Conservation (phyloP, 352 stramenopile genomes). For the Globisporangium mamillatum region DNA sequence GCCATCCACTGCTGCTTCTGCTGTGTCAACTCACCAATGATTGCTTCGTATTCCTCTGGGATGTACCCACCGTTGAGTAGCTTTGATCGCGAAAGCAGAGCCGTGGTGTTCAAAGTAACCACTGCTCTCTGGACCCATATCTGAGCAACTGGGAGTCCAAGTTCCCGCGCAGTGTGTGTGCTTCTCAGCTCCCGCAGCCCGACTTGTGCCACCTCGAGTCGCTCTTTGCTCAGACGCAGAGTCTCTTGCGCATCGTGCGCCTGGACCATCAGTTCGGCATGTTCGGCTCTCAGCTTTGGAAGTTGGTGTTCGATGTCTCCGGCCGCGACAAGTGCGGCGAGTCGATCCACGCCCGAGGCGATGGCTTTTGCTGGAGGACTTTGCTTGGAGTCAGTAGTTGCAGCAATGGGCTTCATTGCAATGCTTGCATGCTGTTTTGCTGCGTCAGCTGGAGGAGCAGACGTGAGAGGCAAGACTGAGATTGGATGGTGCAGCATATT, state of each 20-base stretch:
- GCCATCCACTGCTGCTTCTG: slow-evolving; percentile 6
- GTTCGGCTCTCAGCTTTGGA: slow-evolving; percentile 66
- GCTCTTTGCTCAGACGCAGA: slow-evolving; percentile 60
- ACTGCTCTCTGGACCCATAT: slow-evolving; percentile 54
- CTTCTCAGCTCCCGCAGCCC: slow-evolving; percentile 57
- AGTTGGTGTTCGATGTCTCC: slow-evolving; percentile 70
- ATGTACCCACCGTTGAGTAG: slow-evolving; percentile 39
- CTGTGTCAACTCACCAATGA: slow-evolving; percentile 30
- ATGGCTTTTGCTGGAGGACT: slow-evolving; percentile 15
- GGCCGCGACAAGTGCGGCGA: slow-evolving; percentile 56
- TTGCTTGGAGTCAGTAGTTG: not conserved
- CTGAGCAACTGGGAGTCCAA: slow-evolving; percentile 54
- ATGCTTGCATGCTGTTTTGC: not conserved
- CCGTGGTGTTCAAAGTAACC: slow-evolving; percentile 48
- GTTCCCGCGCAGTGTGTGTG: slow-evolving; percentile 63
- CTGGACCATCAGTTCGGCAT: slow-evolving; percentile 68
- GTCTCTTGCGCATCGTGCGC: slow-evolving; percentile 64
- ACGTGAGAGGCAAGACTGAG: slow-evolving; percentile 15
- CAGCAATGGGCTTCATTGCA: slow-evolving; percentile 1
- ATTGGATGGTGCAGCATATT: slow-evolving; percentile 20
- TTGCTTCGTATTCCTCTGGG: slow-evolving; percentile 41
- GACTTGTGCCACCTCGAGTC: slow-evolving; percentile 48
- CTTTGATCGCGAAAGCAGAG: slow-evolving; percentile 31
- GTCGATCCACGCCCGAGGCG: slow-evolving; percentile 43
- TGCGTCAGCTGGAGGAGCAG: not conserved